Base-by-base conservation (phyloP, 2,329 filamentous ascomycete species). In the Hypoxylon sp. region DNA sequence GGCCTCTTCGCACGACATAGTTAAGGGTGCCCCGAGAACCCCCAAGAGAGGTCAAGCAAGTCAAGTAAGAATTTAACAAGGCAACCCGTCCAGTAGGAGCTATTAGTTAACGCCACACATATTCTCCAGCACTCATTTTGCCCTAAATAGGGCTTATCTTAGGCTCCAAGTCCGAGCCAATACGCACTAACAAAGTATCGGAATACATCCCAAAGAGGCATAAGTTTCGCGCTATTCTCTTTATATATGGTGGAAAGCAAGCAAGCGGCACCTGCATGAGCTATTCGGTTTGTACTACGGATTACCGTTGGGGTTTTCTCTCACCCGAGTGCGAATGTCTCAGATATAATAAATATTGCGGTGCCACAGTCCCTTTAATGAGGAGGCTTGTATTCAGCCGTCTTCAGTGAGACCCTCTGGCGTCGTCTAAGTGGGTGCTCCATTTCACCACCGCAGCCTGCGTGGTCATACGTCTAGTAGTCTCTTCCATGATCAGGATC, bases 281-380 rank as follows among this genome's bases (percentile, higher is more conserved):
- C 14, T 32, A 16, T 23, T 47, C 23, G 27, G 19, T 47, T 23
- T 41, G 30, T 27, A 14, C 27, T 57, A 46, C 60, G 60, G 60
- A 62, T 45, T 37, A 51, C 60, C 52, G 60, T 56, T 62, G 52
- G 52, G 52, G 59, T 25, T 59, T 14, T 41, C 30, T 34, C 19
- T 2, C 3, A n/a, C 9, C 12, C 43, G 19, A 14, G 37, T 23
- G 39, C n/a, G 12, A 39, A 53, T 6, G 19, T 6, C 7, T 37
- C 7, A 23, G 11, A 25, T 46, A 59, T 14, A 14, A 58, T 50
- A 48, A 29, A 48, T 52, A 41, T 37, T 4, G 32, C 30, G 32
- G 21, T n/a, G 19, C 50, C 23, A 30, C 30, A 54, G 23, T 2
- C 21, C 6, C 12, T 12, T 30, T 5, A 12, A 4, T 32, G 37